These are phyloP conservation scores for Tricharina praecox DNA, from an alignment of 495 filamentous ascomycete species.

Conservation along the genomic window DNA sequence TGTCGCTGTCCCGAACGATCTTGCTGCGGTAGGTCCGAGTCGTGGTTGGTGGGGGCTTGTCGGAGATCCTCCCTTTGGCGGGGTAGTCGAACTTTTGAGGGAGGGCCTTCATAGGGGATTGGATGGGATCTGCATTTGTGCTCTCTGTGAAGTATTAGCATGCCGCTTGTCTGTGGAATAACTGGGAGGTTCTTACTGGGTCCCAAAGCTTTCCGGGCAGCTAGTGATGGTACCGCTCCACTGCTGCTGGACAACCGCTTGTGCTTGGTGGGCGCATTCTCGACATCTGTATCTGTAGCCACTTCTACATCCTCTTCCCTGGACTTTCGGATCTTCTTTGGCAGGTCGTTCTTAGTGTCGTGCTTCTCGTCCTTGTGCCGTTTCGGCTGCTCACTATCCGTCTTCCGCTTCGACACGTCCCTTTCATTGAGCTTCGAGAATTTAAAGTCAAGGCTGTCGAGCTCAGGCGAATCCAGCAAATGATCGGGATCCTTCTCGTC, in stretches of 20 bases:
- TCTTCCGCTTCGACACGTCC: neutral
- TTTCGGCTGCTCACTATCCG: no score
- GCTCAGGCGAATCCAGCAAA: neutral
- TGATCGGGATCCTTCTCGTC: neutral
- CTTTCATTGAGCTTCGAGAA: constrained; percentile 12
- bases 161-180: neutral
- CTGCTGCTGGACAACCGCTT: neutral
- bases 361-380: no score
- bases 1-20: constrained; percentile 28
- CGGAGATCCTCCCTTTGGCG: constrained; percentile 8
- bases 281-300: no score
- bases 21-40: constrained; percentile 14
- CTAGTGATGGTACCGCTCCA: constrained; percentile 5
- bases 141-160: constrained; percentile 34
- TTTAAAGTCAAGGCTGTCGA: constrained; percentile 7
- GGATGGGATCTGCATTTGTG: constrained; percentile 32
- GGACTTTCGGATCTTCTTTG: no score
- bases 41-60: constrained; percentile 12
- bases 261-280: no score
- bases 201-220: constrained; percentile 37
- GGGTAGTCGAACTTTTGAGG: constrained; percentile 10
- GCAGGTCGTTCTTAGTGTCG: no score
- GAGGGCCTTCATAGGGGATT: neutral
- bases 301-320: no score
- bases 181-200: constrained; percentile 35